Base-by-base conservation (phyloP, 257 asterid genomes). In the Solanum clarkiae region DNA sequence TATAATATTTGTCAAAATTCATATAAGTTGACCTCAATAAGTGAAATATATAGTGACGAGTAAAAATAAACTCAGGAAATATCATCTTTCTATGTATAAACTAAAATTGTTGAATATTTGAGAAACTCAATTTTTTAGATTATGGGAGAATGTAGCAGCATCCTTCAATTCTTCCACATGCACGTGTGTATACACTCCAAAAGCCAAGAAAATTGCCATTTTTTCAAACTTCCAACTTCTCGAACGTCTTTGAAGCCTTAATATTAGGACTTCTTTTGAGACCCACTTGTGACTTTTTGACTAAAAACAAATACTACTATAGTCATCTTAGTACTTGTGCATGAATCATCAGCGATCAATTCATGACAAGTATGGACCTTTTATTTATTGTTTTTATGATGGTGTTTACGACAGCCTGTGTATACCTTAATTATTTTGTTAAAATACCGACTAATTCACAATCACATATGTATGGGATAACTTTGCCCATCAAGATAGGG, bases 211-310 rank as follows among this genome's bases (percentile, higher is more conserved):
- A 57, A 68, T 66, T 45, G 80, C 70, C 83, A 81, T 51, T 65
- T 82, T 17, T 88, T 86, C 90, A 84, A 80, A 53, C 85, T 80
- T 71, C 77, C 36, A 86, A 74, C 81, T 89, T 83, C 90, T 84
- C 89, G 84, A 84, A 84, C 91, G 85, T 84, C 80, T 72, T 87
- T 83, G 83, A 51, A 86, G 94, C 91, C 94, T 86, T 87, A 87
- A 90, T 86, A 84, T 7, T 71, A 84, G 93, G 92, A 85, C 26
- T 26, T 9, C 84, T 32, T 88, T 90, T 84, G 84, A 89, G 88
- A 79, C 90, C 89, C 82, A 91, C 89, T 32, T 84, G 80, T 74
- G 80, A 84, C 90, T 88, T 65, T 65, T 84, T 88, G 89, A 90
- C 90, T 85, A 63, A 68, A 87, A 77, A 84, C 18, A 85, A 85